Evolutionary conservation across 208 protist species (phyloP), one percentile per base, ranked within the genome.

Genomic region (Porcisia deanei): DNA sequence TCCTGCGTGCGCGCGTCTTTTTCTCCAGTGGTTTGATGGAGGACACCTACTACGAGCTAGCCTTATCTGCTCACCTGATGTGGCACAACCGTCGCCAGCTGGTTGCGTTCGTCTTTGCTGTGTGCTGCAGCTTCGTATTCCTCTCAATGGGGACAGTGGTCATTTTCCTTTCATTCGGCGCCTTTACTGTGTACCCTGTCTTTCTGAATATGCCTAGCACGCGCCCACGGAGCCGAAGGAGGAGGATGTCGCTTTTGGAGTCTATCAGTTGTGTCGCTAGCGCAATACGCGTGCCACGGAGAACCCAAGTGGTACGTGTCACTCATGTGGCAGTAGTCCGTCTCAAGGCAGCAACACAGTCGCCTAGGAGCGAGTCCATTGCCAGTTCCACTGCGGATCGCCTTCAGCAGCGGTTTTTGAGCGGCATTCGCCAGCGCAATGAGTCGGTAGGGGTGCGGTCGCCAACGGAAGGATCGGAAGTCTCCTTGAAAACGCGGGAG

Each of bases 41-140:
- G 41, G 93, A 97, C 75, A 90, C 88, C 55, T 97, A 91, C 73
- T 92, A 90, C 53, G 93, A 97, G 71, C 70, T 95, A 12, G 88
- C 85, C 4, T 85, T 94, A 10, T 68, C 89, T 41, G 82, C 91
- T 39, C 85, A 94, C 68, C 71, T 86, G 6, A 18, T 89, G 8
- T 79, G 83, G 7, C 81, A 80, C 41, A 57, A 72, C 14, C 82
- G 86, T 41, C 84, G 79, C 4, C 71, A 59, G 30, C 59, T 92
- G 34, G 74, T 85, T 41, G 30, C 66, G 16, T 80, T 54, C 30
- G 70, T 77, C 16, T 59, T 83, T 14, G 34, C 65, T 57, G 37
- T 85, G 58, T 72, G 80, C 64, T 25, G 81, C 22, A 57, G 67
- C 18, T 73, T 87, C 41, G 73, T 71, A 63, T 30, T 91, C 41